Conservation (phyloP, 1,284 basidiomycete species). For the Stereum hirsutum region DNA sequence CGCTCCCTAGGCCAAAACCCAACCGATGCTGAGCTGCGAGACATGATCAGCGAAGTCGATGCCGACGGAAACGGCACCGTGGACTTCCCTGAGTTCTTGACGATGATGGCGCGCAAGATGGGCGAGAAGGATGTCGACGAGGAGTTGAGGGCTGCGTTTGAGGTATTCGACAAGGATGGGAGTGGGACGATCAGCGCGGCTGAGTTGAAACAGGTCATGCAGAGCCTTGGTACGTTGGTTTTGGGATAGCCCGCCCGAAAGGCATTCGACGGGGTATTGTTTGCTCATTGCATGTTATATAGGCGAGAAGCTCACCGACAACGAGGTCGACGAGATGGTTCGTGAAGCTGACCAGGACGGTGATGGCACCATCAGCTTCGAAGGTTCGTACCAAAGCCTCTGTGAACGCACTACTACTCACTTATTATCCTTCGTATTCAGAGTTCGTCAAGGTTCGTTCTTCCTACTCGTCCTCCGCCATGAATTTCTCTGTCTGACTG, state of each 20-base stretch:
- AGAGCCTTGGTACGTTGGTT: constrained; percentile 64
- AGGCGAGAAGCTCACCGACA: constrained; percentile 90
- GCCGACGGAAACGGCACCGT: constrained; percentile 83
- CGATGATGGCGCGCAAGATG: constrained; percentile 97
- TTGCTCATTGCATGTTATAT: constrained; percentile 7
- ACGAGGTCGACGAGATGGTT: constrained; percentile 98
- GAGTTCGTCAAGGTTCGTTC: too few species aligned
- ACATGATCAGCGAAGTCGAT: constrained; percentile 95
- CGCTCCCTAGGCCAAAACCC: constrained; percentile 95
- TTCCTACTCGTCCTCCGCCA: too few species aligned
- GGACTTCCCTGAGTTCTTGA: constrained; percentile 92
- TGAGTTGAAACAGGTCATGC: constrained; percentile 90
- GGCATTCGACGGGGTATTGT: background rate
- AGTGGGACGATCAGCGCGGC: constrained; percentile 76
- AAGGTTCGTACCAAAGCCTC: too few species aligned
- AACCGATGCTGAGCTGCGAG: constrained; percentile 90
- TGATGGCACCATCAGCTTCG: constrained; percentile 85
- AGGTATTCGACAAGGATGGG: constrained; percentile 78
- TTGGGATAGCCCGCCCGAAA: too few species aligned
- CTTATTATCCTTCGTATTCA: too few species aligned
- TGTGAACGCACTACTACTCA: too few species aligned
- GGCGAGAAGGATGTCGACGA: constrained; percentile 82
- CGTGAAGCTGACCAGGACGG: constrained; percentile 96
- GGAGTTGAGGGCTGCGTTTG: constrained; percentile 76
- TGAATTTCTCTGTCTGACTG: too few species aligned